Conservation (phyloP, 2,329 filamentous ascomycete genomes). For the Seiridium unicorne region DNA sequence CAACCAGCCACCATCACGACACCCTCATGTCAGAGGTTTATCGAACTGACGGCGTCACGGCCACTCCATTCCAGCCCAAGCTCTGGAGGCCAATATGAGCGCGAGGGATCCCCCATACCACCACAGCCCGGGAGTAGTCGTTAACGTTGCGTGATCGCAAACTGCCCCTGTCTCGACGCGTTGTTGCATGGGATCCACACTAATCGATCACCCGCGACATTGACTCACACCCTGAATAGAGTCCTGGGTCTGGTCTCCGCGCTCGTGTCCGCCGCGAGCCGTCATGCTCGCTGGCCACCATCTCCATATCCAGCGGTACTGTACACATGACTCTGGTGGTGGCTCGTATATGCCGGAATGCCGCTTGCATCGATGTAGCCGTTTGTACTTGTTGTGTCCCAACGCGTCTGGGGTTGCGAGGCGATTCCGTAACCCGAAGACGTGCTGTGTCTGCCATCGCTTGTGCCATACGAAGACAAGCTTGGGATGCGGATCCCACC, state of each 20-base stretch:
- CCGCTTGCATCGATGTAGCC: conserved; percentile 25
- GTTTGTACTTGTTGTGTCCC: conserved; percentile 24
- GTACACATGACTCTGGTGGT: conserved; percentile 40
- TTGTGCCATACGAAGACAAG: conserved; percentile 35
- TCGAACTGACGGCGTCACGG: neutral
- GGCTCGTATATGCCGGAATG: conserved; percentile 23
- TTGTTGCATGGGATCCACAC: neutral
- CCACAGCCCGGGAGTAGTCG: too few relatives aligned
- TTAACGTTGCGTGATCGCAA: neutral
- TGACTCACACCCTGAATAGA: conserved; percentile 1
- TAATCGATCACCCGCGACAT: neutral
- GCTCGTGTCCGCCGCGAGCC: neutral
- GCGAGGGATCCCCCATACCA: too few relatives aligned
- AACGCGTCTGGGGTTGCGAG: conserved; percentile 25
- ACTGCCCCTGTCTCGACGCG: neutral
- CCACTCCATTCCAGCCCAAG: too few relatives aligned
- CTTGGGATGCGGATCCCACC: conserved; percentile 33
- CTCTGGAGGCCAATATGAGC: too few relatives aligned
- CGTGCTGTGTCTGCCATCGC: conserved; percentile 33
- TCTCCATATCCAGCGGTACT: conserved; percentile 40
- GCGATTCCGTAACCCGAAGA: conserved; percentile 31
- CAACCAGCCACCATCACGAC: neutral
- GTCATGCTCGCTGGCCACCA: conserved; percentile 39
- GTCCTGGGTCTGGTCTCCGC: neutral
- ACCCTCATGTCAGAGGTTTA: neutral